Conservation (phyloP, 1,284 basidiomycete species). For the Moniliella sp. region DNA sequence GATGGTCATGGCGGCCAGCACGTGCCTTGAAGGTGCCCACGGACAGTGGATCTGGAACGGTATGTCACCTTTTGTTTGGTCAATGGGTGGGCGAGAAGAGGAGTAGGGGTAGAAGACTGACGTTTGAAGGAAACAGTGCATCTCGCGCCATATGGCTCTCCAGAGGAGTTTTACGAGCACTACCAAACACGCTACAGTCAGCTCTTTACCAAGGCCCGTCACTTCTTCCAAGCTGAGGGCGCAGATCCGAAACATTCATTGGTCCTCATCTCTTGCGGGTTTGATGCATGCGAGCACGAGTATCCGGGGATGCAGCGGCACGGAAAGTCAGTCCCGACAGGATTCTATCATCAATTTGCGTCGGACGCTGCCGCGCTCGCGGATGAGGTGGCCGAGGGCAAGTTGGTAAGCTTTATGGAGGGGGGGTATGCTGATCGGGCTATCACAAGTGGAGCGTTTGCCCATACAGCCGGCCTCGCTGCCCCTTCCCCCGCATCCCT, state of each 20-base stretch:
- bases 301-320: conserved; percentile 77
- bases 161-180: conserved; percentile 53
- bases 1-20: conserved; percentile 57
- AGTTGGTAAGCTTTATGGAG: conserved; percentile 67
- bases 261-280: conserved; percentile 46
- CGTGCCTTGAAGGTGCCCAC: conserved; percentile 56
- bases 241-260: conserved; percentile 51
- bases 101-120: conserved; percentile 1
- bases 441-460: conserved; percentile 45
- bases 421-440: conserved; percentile 74
- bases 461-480: conserved; percentile 8
- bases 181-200: conserved; percentile 54
- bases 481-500: conserved; percentile 1
- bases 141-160: conserved; percentile 51
- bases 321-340: conserved; percentile 62
- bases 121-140: conserved; percentile 48
- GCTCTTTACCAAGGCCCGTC: conserved; percentile 50
- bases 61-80: conserved; percentile 5
- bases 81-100: not conserved
- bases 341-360: conserved; percentile 68
- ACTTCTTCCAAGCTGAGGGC: conserved; percentile 50
- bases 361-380: conserved; percentile 51
- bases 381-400: conserved; percentile 47
- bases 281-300: conserved; percentile 84
- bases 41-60: conserved; percentile 53